Evolutionary conservation across 2,329 filamentous ascomycete genomes (phyloP).

Genomic region (Hymenoscyphus repandus): DNA sequence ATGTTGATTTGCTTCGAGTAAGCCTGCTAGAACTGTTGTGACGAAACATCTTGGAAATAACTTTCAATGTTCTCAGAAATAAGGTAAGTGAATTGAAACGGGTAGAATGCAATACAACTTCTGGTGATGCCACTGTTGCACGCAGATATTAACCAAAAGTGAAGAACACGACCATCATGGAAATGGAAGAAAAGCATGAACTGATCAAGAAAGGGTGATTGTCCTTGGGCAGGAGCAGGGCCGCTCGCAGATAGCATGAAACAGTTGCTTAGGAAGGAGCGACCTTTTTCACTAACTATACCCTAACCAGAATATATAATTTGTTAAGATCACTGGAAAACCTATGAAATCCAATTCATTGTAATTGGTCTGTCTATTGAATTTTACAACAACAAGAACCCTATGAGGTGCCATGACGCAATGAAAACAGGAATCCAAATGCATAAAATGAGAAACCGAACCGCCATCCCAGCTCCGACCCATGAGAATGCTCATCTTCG

Average conservation of each 20-base stretch:
- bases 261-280: slow-evolving; percentile 12
- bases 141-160: slow-evolving; percentile 30
- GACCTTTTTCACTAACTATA: too few species aligned
- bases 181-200: slow-evolving; percentile 31
- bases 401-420: slow-evolving; percentile 15
- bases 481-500: slow-evolving; percentile 26
- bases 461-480: slow-evolving; percentile 26
- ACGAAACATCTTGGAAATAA: slow-evolving; percentile 25
- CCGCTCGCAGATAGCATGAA: neutral
- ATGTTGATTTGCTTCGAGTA: slow-evolving; percentile 49
- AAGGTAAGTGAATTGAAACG: slow-evolving; percentile 25
- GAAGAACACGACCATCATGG: slow-evolving; percentile 14
- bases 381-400: slow-evolving; percentile 17
- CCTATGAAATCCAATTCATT: slow-evolving; percentile 11
- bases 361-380: slow-evolving; percentile 22
- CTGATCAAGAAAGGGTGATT: slow-evolving; percentile 23
- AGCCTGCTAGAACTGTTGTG: slow-evolving; percentile 42
- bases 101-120: slow-evolving; percentile 25
- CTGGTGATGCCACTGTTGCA: slow-evolving; percentile 17
- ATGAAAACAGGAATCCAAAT: slow-evolving; percentile 30
- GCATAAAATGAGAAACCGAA: slow-evolving; percentile 23
- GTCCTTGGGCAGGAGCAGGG: neutral
- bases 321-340: neutral
- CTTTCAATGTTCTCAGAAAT: slow-evolving; percentile 14
- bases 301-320: too few species aligned